phyloP scores from a whole-genome alignment of 1,139 yeast species.

The Suhomyces terraborum region DNA sequence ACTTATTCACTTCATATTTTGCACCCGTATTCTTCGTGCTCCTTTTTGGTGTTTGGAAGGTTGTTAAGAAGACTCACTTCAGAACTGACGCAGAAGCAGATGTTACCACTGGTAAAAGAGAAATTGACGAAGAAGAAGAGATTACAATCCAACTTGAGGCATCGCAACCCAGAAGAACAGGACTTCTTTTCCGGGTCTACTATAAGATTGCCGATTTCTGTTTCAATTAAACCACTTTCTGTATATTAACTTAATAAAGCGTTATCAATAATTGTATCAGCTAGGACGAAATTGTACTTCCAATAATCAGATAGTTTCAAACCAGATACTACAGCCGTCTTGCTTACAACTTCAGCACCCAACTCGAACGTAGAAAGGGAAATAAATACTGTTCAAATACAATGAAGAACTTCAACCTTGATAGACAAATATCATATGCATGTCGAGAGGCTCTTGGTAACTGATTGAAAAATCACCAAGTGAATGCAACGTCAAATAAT shows the following conservation, averaged over 20 bases:
- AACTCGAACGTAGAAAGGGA: no score
- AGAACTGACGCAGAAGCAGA: conserved; percentile 39
- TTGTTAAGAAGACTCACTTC: conserved; percentile 35
- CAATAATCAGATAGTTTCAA: not conserved
- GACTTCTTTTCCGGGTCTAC: conserved; percentile 23
- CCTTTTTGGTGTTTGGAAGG: conserved; percentile 38
- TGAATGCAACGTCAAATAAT: no score
- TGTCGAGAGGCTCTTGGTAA: no score
- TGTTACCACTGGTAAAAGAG: conserved; percentile 37
- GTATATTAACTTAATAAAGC: not conserved
- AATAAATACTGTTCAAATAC: not conserved
- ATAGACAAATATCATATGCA: no score
- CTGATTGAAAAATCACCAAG: no score
- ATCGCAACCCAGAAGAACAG: conserved; percentile 22
- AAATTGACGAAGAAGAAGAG: conserved; percentile 39
- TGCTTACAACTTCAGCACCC: no score
- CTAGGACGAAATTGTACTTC: not conserved
- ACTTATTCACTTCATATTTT: conserved; percentile 43
- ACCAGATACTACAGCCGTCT: not conserved
- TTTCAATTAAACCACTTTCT: conserved; percentile 16
- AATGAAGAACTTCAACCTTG: no score
- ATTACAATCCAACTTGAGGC: conserved; percentile 25
- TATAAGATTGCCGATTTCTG: conserved; percentile 21
- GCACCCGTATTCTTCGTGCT: conserved; percentile 37
- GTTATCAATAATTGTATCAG: not conserved